Base-by-base conservation (phyloP, 495 filamentous ascomycete species). In the Acidomyces sp. region DNA sequence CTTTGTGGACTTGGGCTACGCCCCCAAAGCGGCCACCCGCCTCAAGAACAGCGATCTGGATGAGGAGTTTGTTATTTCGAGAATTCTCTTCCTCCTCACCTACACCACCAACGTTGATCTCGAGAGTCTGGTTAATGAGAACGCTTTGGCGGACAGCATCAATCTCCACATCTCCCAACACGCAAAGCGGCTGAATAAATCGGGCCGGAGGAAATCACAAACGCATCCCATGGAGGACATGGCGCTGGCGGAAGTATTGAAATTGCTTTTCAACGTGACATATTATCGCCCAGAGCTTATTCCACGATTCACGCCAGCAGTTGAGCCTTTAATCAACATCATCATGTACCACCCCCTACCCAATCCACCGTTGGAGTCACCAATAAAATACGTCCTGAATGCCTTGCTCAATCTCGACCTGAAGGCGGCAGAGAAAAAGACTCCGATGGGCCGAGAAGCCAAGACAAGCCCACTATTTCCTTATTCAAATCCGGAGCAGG, bases 211-310 rank as follows among this genome's bases (percentile, higher is more conserved):
- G 37, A 29, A 46, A 22, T 36, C 52, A 37, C 17, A 57, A 22
- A 52, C 65, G 3, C 57, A 75, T 20, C 70, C 78, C 2, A 82
- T 85, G 67, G 78, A 80, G 41, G 72, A 77, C 45, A 71, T 88
- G 68, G 87, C 85, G 6, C 64, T 97, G 3, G 70, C 65, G 0
- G 92, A 97, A 54, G 85, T 78, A 1, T 62, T 92, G 10, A 94
- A 95, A 54, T 66, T 97, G 30, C 60, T 93, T 5, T 97, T 92
- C 63, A 95, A 94, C 57, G 62, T 94, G 27, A 78, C 75, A 4
- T 75, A 85, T 54, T 73, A 78, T 48, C 78, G 74, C 51, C 72
- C 77, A 0, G 64, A 75, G 37, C 63, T 77, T 10, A 54, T 65
- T 17, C 56, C 54, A 15, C 57, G 65, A 1, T 93, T 93, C 55